Evolutionary conservation across 768 basidiomycete genomes (phyloP).

Genomic region (Amanita muscaria): DNA sequence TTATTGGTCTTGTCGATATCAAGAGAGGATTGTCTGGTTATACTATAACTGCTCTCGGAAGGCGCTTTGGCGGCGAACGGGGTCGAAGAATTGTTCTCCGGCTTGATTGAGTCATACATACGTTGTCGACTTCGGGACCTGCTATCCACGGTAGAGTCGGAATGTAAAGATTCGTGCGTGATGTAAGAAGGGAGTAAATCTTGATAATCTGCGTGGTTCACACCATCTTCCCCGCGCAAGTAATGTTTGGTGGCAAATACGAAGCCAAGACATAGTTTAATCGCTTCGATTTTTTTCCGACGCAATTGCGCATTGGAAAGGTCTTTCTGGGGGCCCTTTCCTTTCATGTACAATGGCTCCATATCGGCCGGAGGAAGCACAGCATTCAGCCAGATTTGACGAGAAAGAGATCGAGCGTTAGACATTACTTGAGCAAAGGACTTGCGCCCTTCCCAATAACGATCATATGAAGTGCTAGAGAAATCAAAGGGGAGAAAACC

Average conservation of each 20-base stretch:
- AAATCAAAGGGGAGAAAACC: not conserved
- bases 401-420: conserved; percentile 67
- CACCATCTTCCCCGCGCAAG: conserved; percentile 75
- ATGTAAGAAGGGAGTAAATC: conserved; percentile 61
- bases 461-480: conserved; percentile 72
- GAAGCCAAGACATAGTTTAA: conserved; percentile 64
- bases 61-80: not conserved
- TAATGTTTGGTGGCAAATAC: conserved; percentile 75
- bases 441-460: conserved; percentile 86
- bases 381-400: conserved; percentile 75
- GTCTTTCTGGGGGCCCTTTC: conserved; percentile 39
- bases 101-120: conserved; percentile 1
- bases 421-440: conserved; percentile 66
- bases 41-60: conserved; percentile 15
- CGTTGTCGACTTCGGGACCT: conserved; percentile 1
- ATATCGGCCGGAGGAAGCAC: conserved; percentile 51
- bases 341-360: conserved; percentile 33
- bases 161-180: conserved; percentile 34
- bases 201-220: conserved; percentile 56
- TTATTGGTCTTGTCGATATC: conserved; percentile 18
- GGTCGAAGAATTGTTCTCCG: not conserved
- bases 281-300: conserved; percentile 56
- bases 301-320: conserved; percentile 46
- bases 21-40: conserved; percentile 29
- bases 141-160: conserved; percentile 15